Evolutionary conservation across 2,329 filamentous ascomycete genomes (phyloP), one percentile per base, ranked within the genome.

Genomic region (Plenodomus lindquistii): DNA sequence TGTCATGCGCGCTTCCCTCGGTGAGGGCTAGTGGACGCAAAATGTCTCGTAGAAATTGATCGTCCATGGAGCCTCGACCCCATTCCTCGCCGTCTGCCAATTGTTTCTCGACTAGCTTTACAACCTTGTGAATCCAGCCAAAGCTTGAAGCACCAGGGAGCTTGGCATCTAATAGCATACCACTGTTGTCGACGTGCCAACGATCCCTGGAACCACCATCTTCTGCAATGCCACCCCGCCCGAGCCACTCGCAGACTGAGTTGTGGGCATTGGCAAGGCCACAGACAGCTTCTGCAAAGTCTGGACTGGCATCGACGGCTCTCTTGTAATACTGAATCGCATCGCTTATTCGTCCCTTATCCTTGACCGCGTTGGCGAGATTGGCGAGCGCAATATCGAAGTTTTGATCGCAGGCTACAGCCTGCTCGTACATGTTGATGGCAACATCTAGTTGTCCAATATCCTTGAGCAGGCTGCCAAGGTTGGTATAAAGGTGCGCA

Each of bases 361-460:
- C 94, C 72, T 99, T 99, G 58, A 99, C 92, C 8, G 94, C 94
- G 70, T 99, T 99, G 46, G 94, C 94, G 18, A 99, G 80, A 65
- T 99, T 99, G 3, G 94, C 96, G 46, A 99, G 77, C 27, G 94
- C 94, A 65, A 99, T 99, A 66, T 99, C 94, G 65, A 99, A 99
- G 19, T 86, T 89, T n/a, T 85, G 85, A 71, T 99, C 94, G 67
- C 92, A 97, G 2, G 84, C 81, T 13, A 99, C 94, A 10, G 94
- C 94, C 59, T 91, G 86, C 73, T 97, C 91, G 67, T 99, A 99
- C 93, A 99, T 97, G 57, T 87, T 86, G 61, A 99, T 97, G 0
- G 94, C 94, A 40, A 90, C 83, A 59, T 91, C 86, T 13, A 99
- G 80, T 60, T 97, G 93, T 0, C 94, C 94, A 58, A 97, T 94